Conservation (phyloP, 2,329 filamentous ascomycete genomes). For the Huntiella decipiens region DNA sequence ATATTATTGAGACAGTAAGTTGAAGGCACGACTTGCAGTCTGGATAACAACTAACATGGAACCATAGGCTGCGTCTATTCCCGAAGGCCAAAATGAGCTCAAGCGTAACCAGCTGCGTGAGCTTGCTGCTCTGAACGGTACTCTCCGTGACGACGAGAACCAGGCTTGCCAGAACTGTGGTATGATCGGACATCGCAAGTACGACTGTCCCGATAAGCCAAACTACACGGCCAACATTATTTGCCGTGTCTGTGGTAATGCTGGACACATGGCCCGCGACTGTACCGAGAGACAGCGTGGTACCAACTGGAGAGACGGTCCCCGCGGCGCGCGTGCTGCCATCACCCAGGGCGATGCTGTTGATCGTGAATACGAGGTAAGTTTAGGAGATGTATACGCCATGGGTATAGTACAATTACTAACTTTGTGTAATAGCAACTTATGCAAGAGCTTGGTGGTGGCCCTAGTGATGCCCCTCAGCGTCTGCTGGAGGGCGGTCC, state of each 20-base stretch:
- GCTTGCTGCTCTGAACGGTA: slow-evolving; percentile 94
- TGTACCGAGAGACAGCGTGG: slow-evolving; percentile 89
- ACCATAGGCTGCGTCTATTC: slow-evolving; percentile 78
- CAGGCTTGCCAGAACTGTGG: slow-evolving; percentile 99
- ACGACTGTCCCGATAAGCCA: slow-evolving; percentile 91
- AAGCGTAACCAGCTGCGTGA: slow-evolving; percentile 98
- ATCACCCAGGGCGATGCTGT: slow-evolving; percentile 52
- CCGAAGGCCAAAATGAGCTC: slow-evolving; percentile 95
- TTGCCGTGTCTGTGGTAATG: slow-evolving; percentile 93
- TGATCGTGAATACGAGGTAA: slow-evolving; percentile 86
- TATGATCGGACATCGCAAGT: slow-evolving; percentile 96
- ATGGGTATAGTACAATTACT: slow-evolving; percentile 17
- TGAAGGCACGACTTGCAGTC: background rate
- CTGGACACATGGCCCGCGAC: slow-evolving; percentile 94
- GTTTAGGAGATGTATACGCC: slow-evolving; percentile 16
- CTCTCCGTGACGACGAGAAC: slow-evolving; percentile 95
- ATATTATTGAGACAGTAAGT: slow-evolving; percentile 93
- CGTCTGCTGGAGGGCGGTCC: slow-evolving; percentile 77
- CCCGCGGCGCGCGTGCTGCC: slow-evolving; percentile 43
- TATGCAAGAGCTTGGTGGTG: slow-evolving; percentile 88
- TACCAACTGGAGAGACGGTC: slow-evolving; percentile 62
- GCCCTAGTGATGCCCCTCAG: slow-evolving; percentile 39
- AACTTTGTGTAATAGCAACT: slow-evolving; percentile 47
- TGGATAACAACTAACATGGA: background rate
- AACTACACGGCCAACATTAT: slow-evolving; percentile 99